A percentile compares a stretch with the other conserved stretches of the same genome.
phyloP scores from a whole-genome alignment of 164 flowering plant species.

The Annona cherimola region DNA sequence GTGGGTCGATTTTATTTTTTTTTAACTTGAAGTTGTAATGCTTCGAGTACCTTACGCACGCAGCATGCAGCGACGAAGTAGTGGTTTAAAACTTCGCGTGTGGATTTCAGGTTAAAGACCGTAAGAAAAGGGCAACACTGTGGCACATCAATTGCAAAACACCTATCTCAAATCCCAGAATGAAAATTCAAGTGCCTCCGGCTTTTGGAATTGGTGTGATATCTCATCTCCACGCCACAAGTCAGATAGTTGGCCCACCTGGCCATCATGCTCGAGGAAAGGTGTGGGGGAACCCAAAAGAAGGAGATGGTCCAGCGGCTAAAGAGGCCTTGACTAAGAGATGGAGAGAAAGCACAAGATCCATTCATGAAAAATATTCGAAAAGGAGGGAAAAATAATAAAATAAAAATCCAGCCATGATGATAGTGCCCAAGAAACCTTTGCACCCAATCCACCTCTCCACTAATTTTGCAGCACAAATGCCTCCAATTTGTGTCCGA shows the following conservation, averaged over 20 bases:
- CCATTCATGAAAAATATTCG: background rate
- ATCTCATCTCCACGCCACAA: background rate
- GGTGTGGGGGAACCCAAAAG: slow-evolving; percentile 6
- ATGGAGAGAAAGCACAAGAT: background rate
- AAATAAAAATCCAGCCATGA: slow-evolving; percentile 8
- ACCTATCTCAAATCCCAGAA: background rate
- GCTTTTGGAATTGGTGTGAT: background rate
- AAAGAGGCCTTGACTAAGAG: slow-evolving; percentile 1
- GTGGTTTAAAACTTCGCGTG: no score
- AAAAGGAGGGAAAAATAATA: background rate
- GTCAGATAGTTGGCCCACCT: slow-evolving; percentile 6
- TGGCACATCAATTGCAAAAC: background rate
- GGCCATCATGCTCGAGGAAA: background rate
- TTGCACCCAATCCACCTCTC: background rate
- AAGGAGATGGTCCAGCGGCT: background rate
- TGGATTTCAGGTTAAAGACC: no score
- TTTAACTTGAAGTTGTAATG: background rate
- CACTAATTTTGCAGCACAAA: background rate
- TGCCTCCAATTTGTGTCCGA: background rate
- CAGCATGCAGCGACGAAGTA: background rate
- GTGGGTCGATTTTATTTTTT: no score
- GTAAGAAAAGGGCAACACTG: no score
- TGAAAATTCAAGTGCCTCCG: background rate
- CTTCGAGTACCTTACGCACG: background rate
- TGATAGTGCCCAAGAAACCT: slow-evolving; percentile 7